Conservation (phyloP, 2,329 filamentous ascomycete genomes). For the Thermochaetoides dissita region DNA sequence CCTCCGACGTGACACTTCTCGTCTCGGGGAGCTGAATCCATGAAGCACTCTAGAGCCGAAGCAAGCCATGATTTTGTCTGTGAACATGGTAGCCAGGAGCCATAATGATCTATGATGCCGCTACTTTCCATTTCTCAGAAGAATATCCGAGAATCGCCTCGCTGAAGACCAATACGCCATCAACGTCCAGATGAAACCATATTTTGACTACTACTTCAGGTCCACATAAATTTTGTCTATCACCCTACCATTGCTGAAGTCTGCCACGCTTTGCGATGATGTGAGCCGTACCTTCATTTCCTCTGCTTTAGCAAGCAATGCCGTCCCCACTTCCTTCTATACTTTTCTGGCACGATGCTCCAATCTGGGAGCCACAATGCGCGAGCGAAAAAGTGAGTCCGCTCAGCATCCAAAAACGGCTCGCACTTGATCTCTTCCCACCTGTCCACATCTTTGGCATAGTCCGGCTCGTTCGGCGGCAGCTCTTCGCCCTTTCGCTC, state of each 20-base stretch:
- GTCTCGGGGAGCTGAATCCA: too few species aligned
- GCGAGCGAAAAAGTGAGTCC: conserved; percentile 60
- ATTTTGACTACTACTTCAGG: not conserved
- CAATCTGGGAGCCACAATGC: conserved; percentile 70
- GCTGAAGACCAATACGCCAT: too few species aligned
- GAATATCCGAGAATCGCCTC: too few species aligned
- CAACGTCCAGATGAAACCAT: too few species aligned
- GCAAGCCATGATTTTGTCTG: too few species aligned
- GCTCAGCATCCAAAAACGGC: conserved; percentile 65
- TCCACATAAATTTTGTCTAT: not conserved
- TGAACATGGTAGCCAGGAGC: too few species aligned
- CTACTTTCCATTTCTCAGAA: too few species aligned
- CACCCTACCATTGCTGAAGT: not conserved
- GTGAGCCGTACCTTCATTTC: conserved; percentile 7
- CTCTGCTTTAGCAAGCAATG: conserved; percentile 69
- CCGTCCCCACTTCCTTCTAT: conserved; percentile 66
- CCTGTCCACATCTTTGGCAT: conserved; percentile 53
- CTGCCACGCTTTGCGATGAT: not conserved
- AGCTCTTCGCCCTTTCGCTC: conserved; percentile 25
- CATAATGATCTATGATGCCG: too few species aligned
- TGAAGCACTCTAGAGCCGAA: too few species aligned
- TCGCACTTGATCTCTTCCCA: conserved; percentile 71
- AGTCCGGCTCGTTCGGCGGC: conserved; percentile 65
- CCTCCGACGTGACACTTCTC: too few species aligned
- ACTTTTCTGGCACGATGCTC: conserved; percentile 52